phyloP scores from a whole-genome alignment of 2,329 filamentous ascomycete genomes.

The Plectosphaerella cucumerina region DNA sequence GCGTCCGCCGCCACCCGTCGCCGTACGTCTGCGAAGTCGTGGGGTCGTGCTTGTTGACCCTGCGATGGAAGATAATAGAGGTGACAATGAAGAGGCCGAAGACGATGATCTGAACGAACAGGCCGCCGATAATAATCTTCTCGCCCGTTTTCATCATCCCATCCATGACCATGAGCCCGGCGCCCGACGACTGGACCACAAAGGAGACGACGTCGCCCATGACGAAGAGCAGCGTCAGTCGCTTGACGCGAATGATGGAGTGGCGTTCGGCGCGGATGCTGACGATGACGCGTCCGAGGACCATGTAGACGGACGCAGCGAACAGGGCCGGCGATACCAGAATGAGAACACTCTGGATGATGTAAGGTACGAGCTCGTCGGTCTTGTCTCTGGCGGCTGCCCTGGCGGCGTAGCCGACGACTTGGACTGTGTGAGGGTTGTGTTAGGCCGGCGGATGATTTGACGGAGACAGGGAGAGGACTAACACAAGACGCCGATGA shows the following conservation, averaged over 20 bases:
- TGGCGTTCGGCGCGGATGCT: slow-evolving; percentile 30
- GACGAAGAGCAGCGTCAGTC: slow-evolving; percentile 47
- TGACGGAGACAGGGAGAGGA: background rate
- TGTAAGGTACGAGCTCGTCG: slow-evolving; percentile 26
- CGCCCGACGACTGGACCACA: slow-evolving; percentile 17
- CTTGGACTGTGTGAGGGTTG: background rate
- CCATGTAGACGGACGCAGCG: slow-evolving; percentile 43
- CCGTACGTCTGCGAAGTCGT: slow-evolving; percentile 15
- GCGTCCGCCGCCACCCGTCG: slow-evolving; percentile 23
- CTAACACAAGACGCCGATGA: slow-evolving; percentile 9
- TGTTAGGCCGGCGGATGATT: background rate
- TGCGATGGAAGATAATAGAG: slow-evolving; percentile 39
- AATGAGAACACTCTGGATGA: slow-evolving; percentile 31
- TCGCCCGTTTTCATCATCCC: slow-evolving; percentile 28
- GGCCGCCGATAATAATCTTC: slow-evolving; percentile 45
- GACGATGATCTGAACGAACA: slow-evolving; percentile 52
- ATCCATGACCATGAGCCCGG: slow-evolving; percentile 11
- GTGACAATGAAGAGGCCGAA: slow-evolving; percentile 49
- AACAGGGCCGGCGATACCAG: slow-evolving; percentile 33
- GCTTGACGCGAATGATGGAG: slow-evolving; percentile 34
- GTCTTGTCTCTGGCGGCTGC: slow-evolving; percentile 13
- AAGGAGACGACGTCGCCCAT: slow-evolving; percentile 43
- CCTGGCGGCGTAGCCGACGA: slow-evolving; percentile 7
- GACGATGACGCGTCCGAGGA: slow-evolving; percentile 32
- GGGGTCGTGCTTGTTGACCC: slow-evolving; percentile 28